phyloP scores from a whole-genome alignment of 2,329 filamentous ascomycete genomes.

The Arachnomyces sp. region DNA sequence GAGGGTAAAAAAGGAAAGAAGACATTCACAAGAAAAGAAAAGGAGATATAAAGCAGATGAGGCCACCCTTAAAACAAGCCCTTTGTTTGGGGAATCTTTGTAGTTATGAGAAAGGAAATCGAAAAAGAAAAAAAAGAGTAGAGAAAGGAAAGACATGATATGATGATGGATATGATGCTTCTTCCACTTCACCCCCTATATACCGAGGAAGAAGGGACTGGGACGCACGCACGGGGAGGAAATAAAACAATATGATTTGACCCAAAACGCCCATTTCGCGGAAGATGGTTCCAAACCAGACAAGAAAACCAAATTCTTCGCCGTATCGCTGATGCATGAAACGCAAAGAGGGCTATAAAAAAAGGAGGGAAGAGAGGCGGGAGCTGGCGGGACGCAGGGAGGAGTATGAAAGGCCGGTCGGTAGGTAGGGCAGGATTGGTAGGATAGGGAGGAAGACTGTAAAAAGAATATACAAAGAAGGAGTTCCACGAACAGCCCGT shows the following conservation, averaged over 20 bases:
- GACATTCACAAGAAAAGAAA: constrained; percentile 2
- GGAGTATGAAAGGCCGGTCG: too few relatives aligned
- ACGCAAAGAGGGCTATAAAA: too few relatives aligned
- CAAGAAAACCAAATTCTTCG: too few relatives aligned
- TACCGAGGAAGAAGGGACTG: not conserved
- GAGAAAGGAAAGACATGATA: not conserved
- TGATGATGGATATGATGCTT: not conserved
- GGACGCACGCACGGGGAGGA: too few relatives aligned
- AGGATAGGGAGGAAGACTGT: not conserved
- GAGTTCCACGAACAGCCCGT: not conserved
- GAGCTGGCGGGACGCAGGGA: too few relatives aligned
- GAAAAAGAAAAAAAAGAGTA: not conserved
- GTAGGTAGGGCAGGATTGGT: too few relatives aligned
- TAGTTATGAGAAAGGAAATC: not conserved
- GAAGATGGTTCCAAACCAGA: too few relatives aligned
- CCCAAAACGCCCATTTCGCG: too few relatives aligned
- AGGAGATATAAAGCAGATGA: not conserved
- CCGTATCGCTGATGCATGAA: too few relatives aligned
- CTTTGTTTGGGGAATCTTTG: constrained; percentile 3
- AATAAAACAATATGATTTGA: too few relatives aligned
- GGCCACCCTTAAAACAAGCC: constrained; percentile 6
- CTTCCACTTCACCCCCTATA: too few relatives aligned
- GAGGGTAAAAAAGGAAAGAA: not conserved
- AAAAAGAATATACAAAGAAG: constrained; percentile 1
- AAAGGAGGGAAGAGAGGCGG: too few relatives aligned